Conservation (phyloP, 768 basidiomycete genomes). For the Phanerochaete carnosa region DNA sequence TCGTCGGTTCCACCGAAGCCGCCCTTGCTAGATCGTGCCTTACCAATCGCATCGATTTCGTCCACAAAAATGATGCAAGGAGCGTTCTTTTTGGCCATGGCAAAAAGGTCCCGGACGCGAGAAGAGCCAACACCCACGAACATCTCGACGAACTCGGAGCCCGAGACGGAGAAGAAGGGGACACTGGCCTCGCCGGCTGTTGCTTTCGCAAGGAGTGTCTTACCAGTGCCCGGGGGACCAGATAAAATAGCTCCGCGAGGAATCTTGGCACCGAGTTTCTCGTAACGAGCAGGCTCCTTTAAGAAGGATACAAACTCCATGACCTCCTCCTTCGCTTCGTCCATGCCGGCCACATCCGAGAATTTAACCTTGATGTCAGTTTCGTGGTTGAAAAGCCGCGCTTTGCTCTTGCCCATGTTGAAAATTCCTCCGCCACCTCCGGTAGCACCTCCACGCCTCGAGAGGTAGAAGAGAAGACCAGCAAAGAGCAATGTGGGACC, state of each 20-base stretch:
- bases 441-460: constrained; percentile 55
- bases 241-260: constrained; percentile 93
- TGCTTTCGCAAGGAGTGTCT: constrained; percentile 96
- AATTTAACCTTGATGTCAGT: constrained; percentile 92
- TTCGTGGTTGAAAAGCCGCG: constrained; percentile 96
- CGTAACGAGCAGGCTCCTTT: constrained; percentile 92
- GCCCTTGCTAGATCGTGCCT: constrained; percentile 76
- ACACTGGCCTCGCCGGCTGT: constrained; percentile 98
- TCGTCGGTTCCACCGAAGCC: constrained; percentile 94
- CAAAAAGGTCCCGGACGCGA: constrained; percentile 95
- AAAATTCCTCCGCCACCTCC: constrained; percentile 87
- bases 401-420: constrained; percentile 93
- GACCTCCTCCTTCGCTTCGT: constrained; percentile 99
- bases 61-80: constrained; percentile 99
- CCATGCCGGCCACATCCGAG: constrained; percentile 98
- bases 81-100: constrained; percentile 95
- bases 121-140: constrained; percentile 99
- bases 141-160: constrained; percentile 99
- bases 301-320: constrained; percentile 99
- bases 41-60: constrained; percentile 99
- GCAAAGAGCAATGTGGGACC: constrained; percentile 93
- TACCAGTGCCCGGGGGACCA: constrained; percentile 96
- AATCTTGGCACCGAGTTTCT: constrained; percentile 96
- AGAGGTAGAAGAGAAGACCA: constrained; percentile 88
- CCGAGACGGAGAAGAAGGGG: constrained; percentile 97